Evolutionary conservation across 129 eudicot species (phyloP).

Genomic region (Flaveria linearis): DNA sequence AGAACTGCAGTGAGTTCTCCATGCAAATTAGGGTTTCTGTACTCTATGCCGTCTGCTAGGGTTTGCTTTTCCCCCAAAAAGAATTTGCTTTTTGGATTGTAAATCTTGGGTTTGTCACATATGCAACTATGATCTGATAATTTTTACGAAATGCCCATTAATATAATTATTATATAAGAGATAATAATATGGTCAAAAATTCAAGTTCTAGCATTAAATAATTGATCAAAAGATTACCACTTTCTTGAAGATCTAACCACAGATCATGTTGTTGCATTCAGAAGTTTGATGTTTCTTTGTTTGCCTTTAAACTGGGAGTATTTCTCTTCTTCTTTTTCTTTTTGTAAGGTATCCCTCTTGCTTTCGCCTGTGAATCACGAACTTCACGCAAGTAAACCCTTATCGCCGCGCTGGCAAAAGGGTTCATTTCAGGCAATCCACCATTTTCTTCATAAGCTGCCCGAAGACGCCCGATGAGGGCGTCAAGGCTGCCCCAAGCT

Average conservation of each 20-base stretch:
- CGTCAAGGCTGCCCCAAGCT: slow-evolving; percentile 87
- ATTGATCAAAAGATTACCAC: slow-evolving; percentile 28
- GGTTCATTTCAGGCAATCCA: slow-evolving; percentile 63
- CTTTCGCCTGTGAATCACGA: slow-evolving; percentile 71
- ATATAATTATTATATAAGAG: background rate
- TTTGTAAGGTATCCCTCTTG: slow-evolving; percentile 66
- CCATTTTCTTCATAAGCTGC: slow-evolving; percentile 82
- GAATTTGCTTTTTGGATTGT: slow-evolving; percentile 23
- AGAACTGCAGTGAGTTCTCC: slow-evolving; percentile 25
- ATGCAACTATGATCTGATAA: slow-evolving; percentile 11
- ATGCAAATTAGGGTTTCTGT: slow-evolving; percentile 43
- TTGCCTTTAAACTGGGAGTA: slow-evolving; percentile 33
- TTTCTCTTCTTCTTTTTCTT: slow-evolving; percentile 73
- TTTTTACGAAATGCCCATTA: slow-evolving; percentile 19
- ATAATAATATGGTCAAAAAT: background rate
- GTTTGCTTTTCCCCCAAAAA: slow-evolving; percentile 28
- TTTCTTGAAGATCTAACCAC: slow-evolving; percentile 21
- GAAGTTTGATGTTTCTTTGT: slow-evolving; percentile 40
- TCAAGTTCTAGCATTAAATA: background rate
- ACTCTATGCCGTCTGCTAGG: slow-evolving; percentile 36
- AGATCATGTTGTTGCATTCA: slow-evolving; percentile 49
- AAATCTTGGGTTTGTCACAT: slow-evolving; percentile 29
- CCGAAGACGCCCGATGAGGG: slow-evolving; percentile 63
- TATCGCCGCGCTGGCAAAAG: slow-evolving; percentile 68
- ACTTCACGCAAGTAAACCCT: slow-evolving; percentile 64